Conservation (phyloP, 192 early-diverging fungal genomes). For the Backusella circina region DNA sequence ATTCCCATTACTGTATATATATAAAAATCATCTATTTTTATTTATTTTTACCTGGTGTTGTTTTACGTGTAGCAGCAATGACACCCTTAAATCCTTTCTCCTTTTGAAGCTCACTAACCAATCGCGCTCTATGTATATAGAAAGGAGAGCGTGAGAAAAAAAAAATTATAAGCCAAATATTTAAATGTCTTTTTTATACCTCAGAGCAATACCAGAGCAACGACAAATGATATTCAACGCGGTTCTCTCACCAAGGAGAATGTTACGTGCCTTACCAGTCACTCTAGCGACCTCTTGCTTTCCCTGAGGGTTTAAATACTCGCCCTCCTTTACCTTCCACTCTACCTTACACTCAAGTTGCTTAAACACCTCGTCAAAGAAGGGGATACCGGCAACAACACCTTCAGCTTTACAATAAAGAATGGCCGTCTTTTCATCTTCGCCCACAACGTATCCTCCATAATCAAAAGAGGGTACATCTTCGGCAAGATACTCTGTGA, state of each 20-base stretch:
- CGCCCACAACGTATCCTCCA: slow-evolving; percentile 95
- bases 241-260: slow-evolving; percentile 90
- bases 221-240: slow-evolving; percentile 94
- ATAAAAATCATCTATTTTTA: neutral
- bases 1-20: neutral
- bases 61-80: slow-evolving; percentile 96
- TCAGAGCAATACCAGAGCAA: slow-evolving; percentile 88
- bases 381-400: slow-evolving; percentile 90
- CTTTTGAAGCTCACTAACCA: slow-evolving; percentile 62
- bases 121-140: slow-evolving; percentile 45
- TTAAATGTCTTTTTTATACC: too few species aligned
- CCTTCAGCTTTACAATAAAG: slow-evolving; percentile 88
- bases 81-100: slow-evolving; percentile 73
- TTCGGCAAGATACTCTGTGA: slow-evolving; percentile 86
- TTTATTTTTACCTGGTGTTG: slow-evolving; percentile 85
- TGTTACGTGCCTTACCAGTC: slow-evolving; percentile 72
- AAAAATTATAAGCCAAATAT: too few species aligned
- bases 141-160: neutral
- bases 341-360: slow-evolving; percentile 91
- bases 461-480: slow-evolving; percentile 98
- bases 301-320: slow-evolving; percentile 62
- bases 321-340: slow-evolving; percentile 84
- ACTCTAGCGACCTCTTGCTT: slow-evolving; percentile 73
- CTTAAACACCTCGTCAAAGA: slow-evolving; percentile 92
- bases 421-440: slow-evolving; percentile 74